Percentiles rank a stretch among this genome's conserved stretches.
Conservation (phyloP, 352 stramenopile genomes). For the Pythium sukuiense region DNA sequence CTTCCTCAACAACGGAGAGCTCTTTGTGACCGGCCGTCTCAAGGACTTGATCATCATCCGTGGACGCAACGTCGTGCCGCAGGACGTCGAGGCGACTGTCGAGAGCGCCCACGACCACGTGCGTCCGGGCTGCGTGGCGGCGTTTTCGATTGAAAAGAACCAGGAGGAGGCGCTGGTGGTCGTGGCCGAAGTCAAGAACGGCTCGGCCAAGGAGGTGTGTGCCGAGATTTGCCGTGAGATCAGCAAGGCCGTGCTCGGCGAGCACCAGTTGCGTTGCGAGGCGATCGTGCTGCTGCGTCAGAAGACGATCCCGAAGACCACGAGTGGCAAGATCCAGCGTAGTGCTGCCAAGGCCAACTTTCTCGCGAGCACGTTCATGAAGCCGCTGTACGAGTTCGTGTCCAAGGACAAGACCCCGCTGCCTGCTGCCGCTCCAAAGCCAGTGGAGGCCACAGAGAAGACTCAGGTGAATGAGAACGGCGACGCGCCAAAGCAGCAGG, state of each 20-base stretch:
- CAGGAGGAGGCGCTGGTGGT: slow-evolving; percentile 77
- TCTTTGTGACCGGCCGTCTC: slow-evolving; percentile 74
- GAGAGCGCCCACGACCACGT: slow-evolving; percentile 65
- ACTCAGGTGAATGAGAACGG: slow-evolving; percentile 13
- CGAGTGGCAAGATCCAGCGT: slow-evolving; percentile 84
- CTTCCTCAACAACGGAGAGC: slow-evolving; percentile 60
- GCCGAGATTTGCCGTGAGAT: slow-evolving; percentile 67
- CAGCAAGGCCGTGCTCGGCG: slow-evolving; percentile 54
- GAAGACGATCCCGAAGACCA: slow-evolving; percentile 82
- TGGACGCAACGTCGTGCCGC: slow-evolving; percentile 72
- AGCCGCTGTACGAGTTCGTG: slow-evolving; percentile 55
- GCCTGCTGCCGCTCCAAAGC: slow-evolving; percentile 10
- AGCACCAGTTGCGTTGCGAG: slow-evolving; percentile 74
- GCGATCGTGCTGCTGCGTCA: slow-evolving; percentile 71
- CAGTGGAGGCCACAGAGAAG: slow-evolving; percentile 7
- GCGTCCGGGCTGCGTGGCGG: slow-evolving; percentile 69
- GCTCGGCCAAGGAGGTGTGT: slow-evolving; percentile 47
- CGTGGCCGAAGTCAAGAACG: slow-evolving; percentile 74
- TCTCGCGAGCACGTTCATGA: slow-evolving; percentile 36
- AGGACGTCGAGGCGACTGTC: slow-evolving; percentile 75
- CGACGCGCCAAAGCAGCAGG: slow-evolving; percentile 23
- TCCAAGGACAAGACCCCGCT: slow-evolving; percentile 34
- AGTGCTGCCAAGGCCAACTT: slow-evolving; percentile 65
- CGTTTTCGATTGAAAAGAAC: slow-evolving; percentile 80
- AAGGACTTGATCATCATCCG: slow-evolving; percentile 88